Conservation (phyloP, 345 rosid species). For the Populus nigra region DNA sequence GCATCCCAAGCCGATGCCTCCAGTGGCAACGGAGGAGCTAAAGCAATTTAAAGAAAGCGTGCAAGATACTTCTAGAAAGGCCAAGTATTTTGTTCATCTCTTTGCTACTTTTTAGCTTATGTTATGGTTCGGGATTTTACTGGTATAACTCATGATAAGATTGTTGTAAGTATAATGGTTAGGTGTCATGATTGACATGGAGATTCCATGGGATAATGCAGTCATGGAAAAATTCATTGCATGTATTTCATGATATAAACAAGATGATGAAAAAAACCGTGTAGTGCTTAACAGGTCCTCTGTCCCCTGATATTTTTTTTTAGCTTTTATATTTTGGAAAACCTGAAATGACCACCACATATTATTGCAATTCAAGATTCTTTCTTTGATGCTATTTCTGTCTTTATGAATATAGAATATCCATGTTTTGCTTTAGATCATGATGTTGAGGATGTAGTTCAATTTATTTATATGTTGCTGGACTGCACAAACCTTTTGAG, state of each 20-base stretch:
- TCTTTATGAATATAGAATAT: background rate
- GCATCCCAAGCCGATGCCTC: constrained; percentile 55
- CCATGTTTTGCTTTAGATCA: background rate
- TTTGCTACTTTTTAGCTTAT: background rate
- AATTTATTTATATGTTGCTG: background rate
- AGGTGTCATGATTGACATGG: background rate
- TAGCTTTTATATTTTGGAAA: background rate
- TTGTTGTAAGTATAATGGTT: background rate
- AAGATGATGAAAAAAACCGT: background rate
- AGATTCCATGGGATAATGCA: background rate
- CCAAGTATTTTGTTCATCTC: constrained; percentile 50
- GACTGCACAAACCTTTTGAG: background rate
- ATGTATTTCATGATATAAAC: constrained; percentile 12
- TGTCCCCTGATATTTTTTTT: background rate
- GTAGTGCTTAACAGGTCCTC: background rate
- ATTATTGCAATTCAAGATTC: background rate
- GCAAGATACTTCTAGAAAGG: constrained; percentile 67
- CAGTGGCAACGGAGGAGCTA: constrained; percentile 74
- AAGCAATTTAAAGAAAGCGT: constrained; percentile 86
- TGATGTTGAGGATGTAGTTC: background rate
- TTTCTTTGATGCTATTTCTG: background rate
- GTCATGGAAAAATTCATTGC: background rate
- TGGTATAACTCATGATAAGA: background rate
- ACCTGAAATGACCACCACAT: background rate
- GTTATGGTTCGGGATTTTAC: background rate